These are phyloP conservation scores for Mycena crocata DNA, from an alignment of 768 basidiomycete species.

Conservation along the genomic window DNA sequence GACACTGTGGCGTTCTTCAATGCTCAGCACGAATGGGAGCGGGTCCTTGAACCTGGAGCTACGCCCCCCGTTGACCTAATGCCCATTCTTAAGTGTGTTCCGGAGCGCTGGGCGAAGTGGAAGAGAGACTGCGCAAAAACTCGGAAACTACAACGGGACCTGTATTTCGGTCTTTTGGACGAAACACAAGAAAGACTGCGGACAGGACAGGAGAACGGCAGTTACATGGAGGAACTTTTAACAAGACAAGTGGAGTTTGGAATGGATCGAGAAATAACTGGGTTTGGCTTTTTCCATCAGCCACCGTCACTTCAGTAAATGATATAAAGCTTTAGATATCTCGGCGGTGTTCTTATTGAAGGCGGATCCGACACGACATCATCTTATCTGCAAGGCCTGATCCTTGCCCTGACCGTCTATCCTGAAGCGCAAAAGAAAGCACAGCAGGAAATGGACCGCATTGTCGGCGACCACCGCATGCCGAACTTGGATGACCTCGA, in stretches of 20 bases:
- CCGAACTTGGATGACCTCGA: constrained; percentile 36
- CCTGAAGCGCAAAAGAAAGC: constrained; percentile 41
- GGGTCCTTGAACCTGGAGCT: constrained; percentile 46
- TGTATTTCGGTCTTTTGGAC: constrained; percentile 45
- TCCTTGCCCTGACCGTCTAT: constrained; percentile 39
- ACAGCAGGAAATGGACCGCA: constrained; percentile 42
- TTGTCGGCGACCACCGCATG: constrained; percentile 39
- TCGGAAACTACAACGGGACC: constrained; percentile 37
- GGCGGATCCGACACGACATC: constrained; percentile 46
- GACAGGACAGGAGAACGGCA: constrained; percentile 41
- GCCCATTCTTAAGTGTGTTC: constrained; percentile 46
- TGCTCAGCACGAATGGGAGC: constrained; percentile 39
- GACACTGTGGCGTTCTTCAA: constrained; percentile 42
- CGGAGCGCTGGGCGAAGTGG: constrained; percentile 50
- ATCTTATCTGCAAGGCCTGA: constrained; percentile 37
- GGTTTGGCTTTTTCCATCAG: constrained; percentile 1
- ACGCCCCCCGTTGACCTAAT: constrained; percentile 50
- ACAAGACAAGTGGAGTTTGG: constrained; percentile 21
- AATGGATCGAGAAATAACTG: constrained; percentile 18
- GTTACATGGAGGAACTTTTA: constrained; percentile 48
- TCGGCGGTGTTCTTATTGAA: constrained; percentile 46
- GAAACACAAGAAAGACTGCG: constrained; percentile 39
- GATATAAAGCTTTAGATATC: constrained; percentile 34
- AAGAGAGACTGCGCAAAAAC: constrained; percentile 40
- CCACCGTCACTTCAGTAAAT: background rate